phyloP scores from a whole-genome alignment of 345 rosid species.

The Rhodamnia argentea region DNA sequence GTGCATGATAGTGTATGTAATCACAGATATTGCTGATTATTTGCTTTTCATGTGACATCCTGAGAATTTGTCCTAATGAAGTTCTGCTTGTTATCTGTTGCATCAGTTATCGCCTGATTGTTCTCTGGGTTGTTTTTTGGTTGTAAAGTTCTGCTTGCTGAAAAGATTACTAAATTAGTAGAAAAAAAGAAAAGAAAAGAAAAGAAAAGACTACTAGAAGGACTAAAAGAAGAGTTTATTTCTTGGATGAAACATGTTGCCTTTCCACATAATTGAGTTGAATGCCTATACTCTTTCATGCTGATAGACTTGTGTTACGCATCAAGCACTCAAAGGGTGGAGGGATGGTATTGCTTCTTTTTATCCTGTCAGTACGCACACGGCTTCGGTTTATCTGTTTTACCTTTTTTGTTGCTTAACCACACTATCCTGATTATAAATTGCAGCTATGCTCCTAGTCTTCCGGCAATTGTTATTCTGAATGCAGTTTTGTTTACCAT shows the following conservation, averaged over 20 bases:
- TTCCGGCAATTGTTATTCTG: not conserved
- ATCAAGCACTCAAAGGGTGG: not conserved
- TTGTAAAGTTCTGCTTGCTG: not conserved
- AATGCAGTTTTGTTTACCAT: not conserved
- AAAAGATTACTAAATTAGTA: not conserved
- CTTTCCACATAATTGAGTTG: not conserved
- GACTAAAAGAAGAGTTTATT: not conserved
- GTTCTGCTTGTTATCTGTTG: not conserved
- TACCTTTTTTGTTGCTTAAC: not conserved
- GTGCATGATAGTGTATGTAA: not conserved
- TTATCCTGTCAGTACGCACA: not conserved
- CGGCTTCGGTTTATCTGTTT: not conserved
- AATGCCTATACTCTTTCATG: not conserved
- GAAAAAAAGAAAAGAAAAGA: too few species aligned
- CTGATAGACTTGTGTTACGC: not conserved
- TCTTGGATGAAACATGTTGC: not conserved
- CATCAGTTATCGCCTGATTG: not conserved
- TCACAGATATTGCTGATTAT: not conserved
- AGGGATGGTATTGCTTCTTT: not conserved
- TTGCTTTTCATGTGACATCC: not conserved
- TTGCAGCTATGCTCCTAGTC: not conserved
- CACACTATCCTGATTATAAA: not conserved
- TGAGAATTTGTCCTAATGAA: not conserved
- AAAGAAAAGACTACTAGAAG: not conserved
- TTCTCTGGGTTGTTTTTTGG: not conserved